A percentile compares a stretch with the other conserved stretches of the same genome.
Conservation (phyloP, 441 rosid species). For the Macaranga tanarius region DNA sequence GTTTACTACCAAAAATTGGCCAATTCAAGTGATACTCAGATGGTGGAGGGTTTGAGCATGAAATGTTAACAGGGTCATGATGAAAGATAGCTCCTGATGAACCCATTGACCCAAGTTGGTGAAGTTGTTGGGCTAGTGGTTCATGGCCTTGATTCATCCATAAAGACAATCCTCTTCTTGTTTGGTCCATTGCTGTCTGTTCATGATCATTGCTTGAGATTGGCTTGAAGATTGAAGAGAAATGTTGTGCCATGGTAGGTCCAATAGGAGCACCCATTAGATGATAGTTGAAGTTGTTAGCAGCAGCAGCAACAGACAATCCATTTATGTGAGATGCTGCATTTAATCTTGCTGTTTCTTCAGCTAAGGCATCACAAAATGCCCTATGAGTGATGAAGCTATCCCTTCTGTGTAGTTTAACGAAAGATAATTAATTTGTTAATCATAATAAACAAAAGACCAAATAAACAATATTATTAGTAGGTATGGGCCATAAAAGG, state of each 20-base stretch:
- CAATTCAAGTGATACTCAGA: slow-evolving; percentile 44
- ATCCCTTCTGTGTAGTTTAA: slow-evolving; percentile 67
- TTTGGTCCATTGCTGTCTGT: slow-evolving; percentile 36
- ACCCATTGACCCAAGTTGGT: slow-evolving; percentile 34
- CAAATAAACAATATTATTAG: too few species aligned
- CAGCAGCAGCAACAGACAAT: slow-evolving; percentile 33
- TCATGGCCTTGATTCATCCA: slow-evolving; percentile 53
- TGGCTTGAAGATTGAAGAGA: slow-evolving; percentile 61
- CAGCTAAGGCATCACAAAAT: slow-evolving; percentile 92
- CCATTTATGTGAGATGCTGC: slow-evolving; percentile 50
- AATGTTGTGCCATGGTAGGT: slow-evolving; percentile 42
- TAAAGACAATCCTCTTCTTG: slow-evolving; percentile 49
- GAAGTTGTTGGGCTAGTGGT: slow-evolving; percentile 35
- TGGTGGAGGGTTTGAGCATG: slow-evolving; percentile 31
- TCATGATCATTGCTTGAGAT: slow-evolving; percentile 29
- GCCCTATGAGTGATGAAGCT: slow-evolving; percentile 95
- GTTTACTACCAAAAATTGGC: slow-evolving; percentile 49
- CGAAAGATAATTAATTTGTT: not conserved
- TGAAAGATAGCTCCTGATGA: slow-evolving; percentile 32
- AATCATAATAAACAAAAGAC: not conserved
- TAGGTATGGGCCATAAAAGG: not conserved
- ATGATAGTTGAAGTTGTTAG: slow-evolving; percentile 40
- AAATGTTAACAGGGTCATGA: slow-evolving; percentile 27
- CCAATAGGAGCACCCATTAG: slow-evolving; percentile 46
- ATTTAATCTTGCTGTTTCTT: slow-evolving; percentile 83